phyloP scores from a whole-genome alignment of 2,329 filamentous ascomycete species.

The Sporothrix globosa region DNA sequence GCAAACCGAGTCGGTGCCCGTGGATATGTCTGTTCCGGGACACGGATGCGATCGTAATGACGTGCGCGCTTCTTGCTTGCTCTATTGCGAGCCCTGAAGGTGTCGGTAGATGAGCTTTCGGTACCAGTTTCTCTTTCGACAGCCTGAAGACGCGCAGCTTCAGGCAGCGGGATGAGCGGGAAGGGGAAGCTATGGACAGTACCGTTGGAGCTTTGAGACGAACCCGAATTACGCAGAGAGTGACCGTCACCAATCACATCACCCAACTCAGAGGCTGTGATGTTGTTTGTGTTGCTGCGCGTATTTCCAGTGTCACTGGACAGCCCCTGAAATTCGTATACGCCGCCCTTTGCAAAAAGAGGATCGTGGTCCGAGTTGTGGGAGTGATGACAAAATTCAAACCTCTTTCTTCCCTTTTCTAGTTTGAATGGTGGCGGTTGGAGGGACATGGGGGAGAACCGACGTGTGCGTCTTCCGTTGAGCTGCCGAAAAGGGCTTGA shows the following conservation, averaged over 20 bases:
- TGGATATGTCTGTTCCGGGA: constrained; percentile 11
- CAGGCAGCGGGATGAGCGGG: constrained; percentile 41
- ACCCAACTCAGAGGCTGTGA: neutral
- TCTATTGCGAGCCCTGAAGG: neutral
- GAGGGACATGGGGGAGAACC: constrained; percentile 32
- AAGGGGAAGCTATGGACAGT: constrained; percentile 41
- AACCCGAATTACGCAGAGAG: constrained; percentile 29
- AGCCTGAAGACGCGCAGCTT: constrained; percentile 42
- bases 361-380: constrained; percentile 23
- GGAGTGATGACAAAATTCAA: constrained; percentile 35
- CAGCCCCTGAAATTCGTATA: constrained; percentile 27
- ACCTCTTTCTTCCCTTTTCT: constrained; percentile 28
- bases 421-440: constrained; percentile 12
- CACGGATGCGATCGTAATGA: neutral
- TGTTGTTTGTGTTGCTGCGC: constrained; percentile 6
- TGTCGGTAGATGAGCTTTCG: neutral
- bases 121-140: constrained; percentile 20
- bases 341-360: neutral
- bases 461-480: constrained; percentile 4
- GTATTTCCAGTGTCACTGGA: constrained; percentile 21
- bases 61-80: constrained; percentile 6
- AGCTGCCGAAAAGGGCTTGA: constrained; percentile 34
- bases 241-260: neutral
- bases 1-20: neutral
- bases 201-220: constrained; percentile 32